Percentiles rank a stretch among this genome's conserved stretches.
Conservation (phyloP, 345 rosid genomes). For the Gynandropsis gynandra region DNA sequence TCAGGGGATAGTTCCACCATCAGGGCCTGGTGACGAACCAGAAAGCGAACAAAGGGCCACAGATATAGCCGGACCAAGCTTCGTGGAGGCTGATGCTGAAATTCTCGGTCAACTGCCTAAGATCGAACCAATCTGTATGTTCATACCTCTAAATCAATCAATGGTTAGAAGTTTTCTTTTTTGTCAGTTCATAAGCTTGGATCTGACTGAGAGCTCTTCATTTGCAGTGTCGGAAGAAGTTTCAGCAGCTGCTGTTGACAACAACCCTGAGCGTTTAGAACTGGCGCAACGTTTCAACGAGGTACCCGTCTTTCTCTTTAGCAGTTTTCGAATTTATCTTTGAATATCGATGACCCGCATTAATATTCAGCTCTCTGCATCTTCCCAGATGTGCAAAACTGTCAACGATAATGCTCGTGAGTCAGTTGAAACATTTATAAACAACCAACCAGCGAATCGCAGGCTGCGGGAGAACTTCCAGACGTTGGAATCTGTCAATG, state of each 20-base stretch:
- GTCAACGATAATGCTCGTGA: conserved; percentile 47
- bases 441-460: conserved; percentile 27
- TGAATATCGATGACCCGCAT: conserved; percentile 15
- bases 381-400: conserved; percentile 52
- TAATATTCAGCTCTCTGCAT: conserved; percentile 1
- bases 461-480: conserved; percentile 47
- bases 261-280: conserved; percentile 47
- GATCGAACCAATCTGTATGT: conserved; percentile 53
- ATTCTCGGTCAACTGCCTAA: conserved; percentile 45
- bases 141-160: background rate
- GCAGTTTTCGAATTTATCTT: background rate
- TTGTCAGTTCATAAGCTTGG: conserved; percentile 3
- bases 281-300: conserved; percentile 50
- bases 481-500: conserved; percentile 38
- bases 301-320: conserved; percentile 29
- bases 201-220: conserved; percentile 4
- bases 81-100: conserved; percentile 31
- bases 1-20: conserved; percentile 45
- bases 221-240: conserved; percentile 61
- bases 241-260: conserved; percentile 41
- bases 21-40: conserved; percentile 42
- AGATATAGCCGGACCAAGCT: conserved; percentile 27
- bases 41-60: conserved; percentile 35
- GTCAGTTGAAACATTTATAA: conserved; percentile 32
- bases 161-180: background rate